Evolutionary conservation across 2,329 filamentous ascomycete species (phyloP), one percentile per base, ranked within the genome.

Genomic region (Claviceps quebecensis): DNA sequence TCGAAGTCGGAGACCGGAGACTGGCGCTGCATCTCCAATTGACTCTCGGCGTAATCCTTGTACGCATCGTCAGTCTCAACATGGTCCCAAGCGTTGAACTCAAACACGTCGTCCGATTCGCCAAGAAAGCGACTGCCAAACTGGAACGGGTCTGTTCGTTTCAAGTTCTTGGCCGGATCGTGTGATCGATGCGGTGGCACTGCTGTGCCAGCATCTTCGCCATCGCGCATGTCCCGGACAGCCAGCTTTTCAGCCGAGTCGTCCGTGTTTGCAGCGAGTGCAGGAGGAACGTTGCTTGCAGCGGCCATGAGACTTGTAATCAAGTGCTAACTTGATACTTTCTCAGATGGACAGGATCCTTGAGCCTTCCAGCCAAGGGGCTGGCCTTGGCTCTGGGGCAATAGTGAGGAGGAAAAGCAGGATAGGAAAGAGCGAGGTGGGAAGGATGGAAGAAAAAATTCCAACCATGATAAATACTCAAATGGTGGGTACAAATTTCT

Each of bases 51-150:
- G 67, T 93, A 95, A 63, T 86, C 80, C 63, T 84, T 83, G 75
- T 95, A 97, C 41, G 83, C 77, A 59, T 87, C 81, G 70, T 97
- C 91, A 65, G 89, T 89, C 69, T 91, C 84, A 64, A 97, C 93
- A 66, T 98, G 91, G 66, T 98, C 93, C 93, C 93, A 98, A 39
- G 93, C 93, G 68, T 98, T 98, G 79, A 93, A 95, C 67, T 94
- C 86, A 70, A 91, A 98, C 61, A 95, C 87, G 65, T 97, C 78
- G 70, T 95, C 90, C 63, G 82, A 80, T 66, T 91, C 77, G 61
- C 86, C 81, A 49, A 98, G 80, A 62, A 79, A 86, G 54, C 91
- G 87, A 47, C 87, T 93, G 55, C 93, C 93, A 67, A 98, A 98
- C 68, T 94, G 85, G 68, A 97, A 98, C 17, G 93, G 93, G 63